phyloP scores from a whole-genome alignment of 305 asterid genomes.

The Solanum aculeatissimum region DNA sequence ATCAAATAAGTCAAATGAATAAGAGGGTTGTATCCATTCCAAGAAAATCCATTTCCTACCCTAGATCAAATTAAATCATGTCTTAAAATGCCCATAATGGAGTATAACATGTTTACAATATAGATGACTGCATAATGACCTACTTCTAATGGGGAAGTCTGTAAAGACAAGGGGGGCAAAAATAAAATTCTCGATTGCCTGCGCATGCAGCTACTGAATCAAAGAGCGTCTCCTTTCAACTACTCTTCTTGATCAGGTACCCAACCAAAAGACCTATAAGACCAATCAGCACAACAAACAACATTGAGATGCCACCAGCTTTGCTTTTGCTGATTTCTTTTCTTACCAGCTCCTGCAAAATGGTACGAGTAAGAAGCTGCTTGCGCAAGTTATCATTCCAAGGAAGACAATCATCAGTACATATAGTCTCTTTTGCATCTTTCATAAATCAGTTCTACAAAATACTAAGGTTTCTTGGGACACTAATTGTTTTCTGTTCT shows the following conservation, averaged over 20 bases:
- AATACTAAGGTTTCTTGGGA: background rate
- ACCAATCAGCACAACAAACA: constrained; percentile 21
- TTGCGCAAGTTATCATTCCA: background rate
- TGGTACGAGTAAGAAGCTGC: background rate
- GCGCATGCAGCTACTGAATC: background rate
- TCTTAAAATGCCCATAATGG: background rate
- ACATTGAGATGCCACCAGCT: constrained; percentile 26
- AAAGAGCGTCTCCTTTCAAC: background rate
- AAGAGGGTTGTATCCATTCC: background rate
- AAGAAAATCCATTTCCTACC: background rate
- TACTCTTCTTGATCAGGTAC: constrained; percentile 25
- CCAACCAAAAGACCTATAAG: constrained; percentile 48
- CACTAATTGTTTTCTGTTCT: background rate
- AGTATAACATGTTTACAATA: background rate
- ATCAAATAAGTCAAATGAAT: background rate
- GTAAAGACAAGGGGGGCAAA: background rate
- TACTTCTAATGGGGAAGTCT: background rate
- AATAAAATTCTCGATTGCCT: background rate
- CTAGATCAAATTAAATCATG: background rate
- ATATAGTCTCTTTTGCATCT: background rate
- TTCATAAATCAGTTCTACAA: background rate
- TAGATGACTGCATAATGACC: background rate
- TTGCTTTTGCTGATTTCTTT: constrained; percentile 28
- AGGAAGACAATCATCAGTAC: background rate
- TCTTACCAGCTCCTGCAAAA: constrained; percentile 40